phyloP scores from a whole-genome alignment of 768 basidiomycete genomes.

The Mrakia hoshinonis region DNA sequence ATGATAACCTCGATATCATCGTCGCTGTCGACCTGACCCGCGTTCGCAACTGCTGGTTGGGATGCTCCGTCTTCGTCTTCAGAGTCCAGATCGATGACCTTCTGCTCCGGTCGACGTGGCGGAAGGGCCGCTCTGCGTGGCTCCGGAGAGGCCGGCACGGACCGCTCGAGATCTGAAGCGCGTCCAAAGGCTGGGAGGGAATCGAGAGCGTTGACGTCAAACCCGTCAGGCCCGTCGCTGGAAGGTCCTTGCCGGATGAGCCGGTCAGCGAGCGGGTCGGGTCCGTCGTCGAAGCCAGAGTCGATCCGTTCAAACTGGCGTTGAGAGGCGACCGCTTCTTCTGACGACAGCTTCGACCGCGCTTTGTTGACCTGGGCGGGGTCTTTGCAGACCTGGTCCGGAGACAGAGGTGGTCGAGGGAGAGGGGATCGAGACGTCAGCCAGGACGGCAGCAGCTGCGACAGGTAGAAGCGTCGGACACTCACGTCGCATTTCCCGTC shows the following conservation, averaged over 20 bases:
- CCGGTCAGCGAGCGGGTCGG: neutral
- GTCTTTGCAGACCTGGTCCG: constrained; percentile 74
- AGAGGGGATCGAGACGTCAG: neutral
- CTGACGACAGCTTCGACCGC: constrained; percentile 15
- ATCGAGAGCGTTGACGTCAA: neutral
- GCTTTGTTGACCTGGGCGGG: constrained; percentile 53
- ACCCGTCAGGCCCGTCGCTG: neutral
- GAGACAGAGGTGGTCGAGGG: neutral
- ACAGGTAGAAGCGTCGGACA: neutral
- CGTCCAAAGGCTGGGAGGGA: neutral
- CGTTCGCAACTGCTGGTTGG: too few relatives aligned
- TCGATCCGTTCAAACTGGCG: constrained; percentile 15
- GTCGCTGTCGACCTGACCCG: too few relatives aligned
- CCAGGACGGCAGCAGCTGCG: neutral
- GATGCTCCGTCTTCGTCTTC: neutral
- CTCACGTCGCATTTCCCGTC: constrained; percentile 73
- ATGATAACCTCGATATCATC: neutral
- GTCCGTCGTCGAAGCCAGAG: constrained; percentile 3
- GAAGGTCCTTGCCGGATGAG: neutral
- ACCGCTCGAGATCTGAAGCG: neutral
- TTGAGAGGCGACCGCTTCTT: constrained; percentile 23
- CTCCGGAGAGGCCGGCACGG: neutral
- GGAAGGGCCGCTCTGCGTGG: neutral
- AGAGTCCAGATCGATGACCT: neutral
- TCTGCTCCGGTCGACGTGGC: neutral